These are phyloP conservation scores for Elongisporangium undulatum DNA, from an alignment of 352 stramenopile species.

Conservation along the genomic window DNA sequence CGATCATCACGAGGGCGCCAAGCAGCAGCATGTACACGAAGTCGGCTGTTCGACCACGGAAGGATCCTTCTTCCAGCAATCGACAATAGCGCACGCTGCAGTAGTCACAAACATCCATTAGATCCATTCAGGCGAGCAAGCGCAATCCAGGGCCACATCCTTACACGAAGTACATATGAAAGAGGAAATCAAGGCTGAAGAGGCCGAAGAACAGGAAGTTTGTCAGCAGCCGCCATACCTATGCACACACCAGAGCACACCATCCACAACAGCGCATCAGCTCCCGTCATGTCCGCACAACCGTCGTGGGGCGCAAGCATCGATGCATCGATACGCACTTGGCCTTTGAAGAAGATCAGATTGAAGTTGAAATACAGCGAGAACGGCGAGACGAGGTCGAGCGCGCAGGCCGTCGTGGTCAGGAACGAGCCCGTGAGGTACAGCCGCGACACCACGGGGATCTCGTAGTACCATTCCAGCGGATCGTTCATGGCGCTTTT, in stretches of 20 bases:
- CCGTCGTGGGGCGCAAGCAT: background rate
- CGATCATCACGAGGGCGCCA: constrained; percentile 92
- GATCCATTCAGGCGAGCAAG: background rate
- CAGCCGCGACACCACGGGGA: constrained; percentile 95
- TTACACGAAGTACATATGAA: constrained; percentile 99
- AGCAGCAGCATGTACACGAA: constrained; percentile 99
- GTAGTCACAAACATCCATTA: constrained; percentile 7
- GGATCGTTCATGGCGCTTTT: constrained; percentile 71
- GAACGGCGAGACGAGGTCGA: constrained; percentile 98
- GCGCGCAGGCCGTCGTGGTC: constrained; percentile 93
- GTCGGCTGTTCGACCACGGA: constrained; percentile 94
- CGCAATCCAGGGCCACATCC: constrained; percentile 1
- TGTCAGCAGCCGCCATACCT: constrained; percentile 95
- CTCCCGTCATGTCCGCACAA: background rate
- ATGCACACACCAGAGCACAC: constrained; percentile 4
- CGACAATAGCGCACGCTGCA: constrained; percentile 92
- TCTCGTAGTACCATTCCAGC: constrained; percentile 97
- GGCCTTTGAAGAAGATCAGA: constrained; percentile 96
- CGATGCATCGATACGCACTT: constrained; percentile 54
- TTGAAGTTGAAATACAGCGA: constrained; percentile 94
- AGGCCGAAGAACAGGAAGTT: constrained; percentile 99
- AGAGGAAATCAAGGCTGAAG: constrained; percentile 99
- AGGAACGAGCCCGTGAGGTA: constrained; percentile 98
- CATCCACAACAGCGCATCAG: constrained; percentile 5
- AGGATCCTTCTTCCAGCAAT: constrained; percentile 98